Evolutionary conservation across 1,284 basidiomycete species (phyloP).

Genomic region (Lignosus rhinocerotis): DNA sequence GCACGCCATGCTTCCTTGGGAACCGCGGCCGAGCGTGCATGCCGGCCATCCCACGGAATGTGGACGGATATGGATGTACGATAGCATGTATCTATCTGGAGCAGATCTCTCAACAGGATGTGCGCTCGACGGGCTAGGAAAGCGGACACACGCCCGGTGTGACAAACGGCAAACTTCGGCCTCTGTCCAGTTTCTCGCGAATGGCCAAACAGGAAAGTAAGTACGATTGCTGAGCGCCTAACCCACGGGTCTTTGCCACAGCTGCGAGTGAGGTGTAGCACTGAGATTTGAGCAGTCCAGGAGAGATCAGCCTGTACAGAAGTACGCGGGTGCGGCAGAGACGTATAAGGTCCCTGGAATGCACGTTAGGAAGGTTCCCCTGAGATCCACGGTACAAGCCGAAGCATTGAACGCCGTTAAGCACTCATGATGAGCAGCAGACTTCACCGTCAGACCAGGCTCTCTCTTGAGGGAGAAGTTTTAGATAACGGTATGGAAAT

Average conservation of each 20-base stretch:
- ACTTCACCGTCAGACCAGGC: neutral
- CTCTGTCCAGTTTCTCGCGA: neutral
- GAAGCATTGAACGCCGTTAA: neutral
- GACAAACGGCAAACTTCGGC: constrained; percentile 2
- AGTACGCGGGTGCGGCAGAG: neutral
- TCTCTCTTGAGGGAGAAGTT: neutral
- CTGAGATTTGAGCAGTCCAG: neutral
- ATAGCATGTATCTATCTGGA: neutral
- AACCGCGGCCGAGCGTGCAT: neutral
- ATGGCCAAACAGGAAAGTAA: constrained; percentile 14
- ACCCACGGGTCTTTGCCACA: neutral
- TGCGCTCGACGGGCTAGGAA: constrained; percentile 7
- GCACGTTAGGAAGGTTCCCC: neutral
- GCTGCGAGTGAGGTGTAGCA: neutral
- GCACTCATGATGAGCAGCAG: neutral
- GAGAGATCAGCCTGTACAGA: neutral
- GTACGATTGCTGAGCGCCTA: constrained; percentile 17
- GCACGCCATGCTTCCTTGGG: neutral
- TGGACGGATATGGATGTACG: constrained; percentile 14
- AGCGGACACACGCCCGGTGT: constrained; percentile 6
- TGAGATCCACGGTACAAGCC: neutral
- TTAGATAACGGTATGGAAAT: too few relatives aligned
- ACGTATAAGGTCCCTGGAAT: too few relatives aligned
- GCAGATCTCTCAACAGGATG: constrained; percentile 5
- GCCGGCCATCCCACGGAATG: constrained; percentile 9